phyloP scores from a whole-genome alignment of 225 moss, liverwort and hornwort genomes.

The Bryoerythrophyllum caledonicum region DNA sequence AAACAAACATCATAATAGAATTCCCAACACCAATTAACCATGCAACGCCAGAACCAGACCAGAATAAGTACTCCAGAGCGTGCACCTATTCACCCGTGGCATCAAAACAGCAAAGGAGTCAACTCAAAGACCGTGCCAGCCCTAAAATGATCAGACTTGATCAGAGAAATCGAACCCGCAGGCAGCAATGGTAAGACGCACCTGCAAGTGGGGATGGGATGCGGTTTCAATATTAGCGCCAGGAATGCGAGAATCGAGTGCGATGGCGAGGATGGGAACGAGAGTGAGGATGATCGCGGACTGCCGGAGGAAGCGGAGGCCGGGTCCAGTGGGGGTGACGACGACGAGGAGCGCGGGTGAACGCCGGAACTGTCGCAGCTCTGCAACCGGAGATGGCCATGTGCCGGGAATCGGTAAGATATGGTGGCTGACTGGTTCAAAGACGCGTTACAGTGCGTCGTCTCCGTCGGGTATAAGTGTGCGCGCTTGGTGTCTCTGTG shows the following conservation, averaged over 20 bases:
- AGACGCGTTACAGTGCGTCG: no score
- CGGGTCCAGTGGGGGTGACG: no score
- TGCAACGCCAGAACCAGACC: not conserved
- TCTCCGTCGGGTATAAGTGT: no score
- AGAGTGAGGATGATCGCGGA: no score
- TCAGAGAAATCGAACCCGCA: not conserved
- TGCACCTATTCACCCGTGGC: not conserved
- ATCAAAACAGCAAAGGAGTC: not conserved
- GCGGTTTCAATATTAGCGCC: no score
- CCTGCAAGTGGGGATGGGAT: slow-evolving; percentile 16
- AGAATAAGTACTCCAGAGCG: slow-evolving; percentile 4
- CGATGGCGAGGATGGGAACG: no score
- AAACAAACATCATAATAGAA: slow-evolving; percentile 5
- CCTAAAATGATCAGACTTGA: not conserved
- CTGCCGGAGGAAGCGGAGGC: no score
- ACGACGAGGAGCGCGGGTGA: not conserved
- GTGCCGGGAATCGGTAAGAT: no score
- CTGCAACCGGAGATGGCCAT: no score
- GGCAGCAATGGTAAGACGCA: not conserved
- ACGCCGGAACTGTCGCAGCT: not conserved
- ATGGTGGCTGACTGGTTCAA: no score
- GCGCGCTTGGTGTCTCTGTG: no score
- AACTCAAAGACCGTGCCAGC: not conserved
- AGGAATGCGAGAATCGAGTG: no score
- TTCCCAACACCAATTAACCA: slow-evolving; percentile 8